These are phyloP conservation scores for Malania oleifera DNA, from an alignment of 164 flowering plant species.

Conservation along the genomic window DNA sequence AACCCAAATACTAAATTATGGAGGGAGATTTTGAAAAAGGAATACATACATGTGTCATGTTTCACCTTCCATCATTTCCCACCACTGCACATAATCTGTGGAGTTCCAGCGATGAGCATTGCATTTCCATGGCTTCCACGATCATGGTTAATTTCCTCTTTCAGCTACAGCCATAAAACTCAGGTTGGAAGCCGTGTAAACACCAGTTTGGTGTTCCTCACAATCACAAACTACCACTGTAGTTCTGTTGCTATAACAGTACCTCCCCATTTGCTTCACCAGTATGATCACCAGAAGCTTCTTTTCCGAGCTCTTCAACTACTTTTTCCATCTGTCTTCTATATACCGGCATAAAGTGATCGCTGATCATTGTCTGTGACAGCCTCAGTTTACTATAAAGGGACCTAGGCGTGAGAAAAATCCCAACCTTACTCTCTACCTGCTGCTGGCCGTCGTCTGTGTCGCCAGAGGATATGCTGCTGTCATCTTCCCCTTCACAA, in stretches of 20 bases:
- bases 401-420: slow-evolving; percentile 70
- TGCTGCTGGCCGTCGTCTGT: slow-evolving; percentile 16
- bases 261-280: slow-evolving; percentile 4
- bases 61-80: no score
- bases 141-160: no score
- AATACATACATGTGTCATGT: no score
- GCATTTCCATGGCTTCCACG: no score
- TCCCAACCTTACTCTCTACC: slow-evolving; percentile 46
- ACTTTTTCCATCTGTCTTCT: slow-evolving; percentile 77
- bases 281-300: slow-evolving; percentile 7
- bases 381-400: slow-evolving; percentile 81
- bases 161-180: no score
- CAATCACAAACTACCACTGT: no score
- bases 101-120: no score
- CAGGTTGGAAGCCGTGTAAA: no score
- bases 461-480: slow-evolving; percentile 17
- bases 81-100: no score
- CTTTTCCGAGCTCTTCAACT: slow-evolving; percentile 56
- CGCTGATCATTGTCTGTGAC: slow-evolving; percentile 81
- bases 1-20: background rate
- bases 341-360: slow-evolving; percentile 93
- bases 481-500: slow-evolving; percentile 21
- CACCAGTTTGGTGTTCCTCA: no score
- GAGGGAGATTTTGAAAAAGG: background rate
- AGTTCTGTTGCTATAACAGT: no score